Evolutionary conservation across 1,284 basidiomycete genomes (phyloP).

Genomic region (Anthracocystis setariae): DNA sequence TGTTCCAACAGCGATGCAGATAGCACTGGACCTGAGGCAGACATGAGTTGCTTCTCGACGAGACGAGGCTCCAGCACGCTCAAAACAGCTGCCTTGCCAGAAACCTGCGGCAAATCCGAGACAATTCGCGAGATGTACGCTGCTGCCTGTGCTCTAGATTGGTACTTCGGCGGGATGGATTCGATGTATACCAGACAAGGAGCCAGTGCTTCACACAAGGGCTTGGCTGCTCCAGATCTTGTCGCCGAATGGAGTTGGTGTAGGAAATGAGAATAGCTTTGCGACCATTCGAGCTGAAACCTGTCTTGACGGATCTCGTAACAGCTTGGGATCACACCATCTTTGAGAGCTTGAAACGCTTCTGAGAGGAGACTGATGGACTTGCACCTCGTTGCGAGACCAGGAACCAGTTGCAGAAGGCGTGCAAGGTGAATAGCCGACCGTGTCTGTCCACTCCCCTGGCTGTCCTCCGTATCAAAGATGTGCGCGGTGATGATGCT

Average conservation of each 20-base stretch:
- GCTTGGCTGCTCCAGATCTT: neutral
- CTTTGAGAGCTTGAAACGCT: slow-evolving; percentile 4
- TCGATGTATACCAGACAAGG: slow-evolving; percentile 21
- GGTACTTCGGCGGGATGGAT: slow-evolving; percentile 11
- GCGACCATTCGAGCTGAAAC: slow-evolving; percentile 14
- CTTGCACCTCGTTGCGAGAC: slow-evolving; percentile 27
- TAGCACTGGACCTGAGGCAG: neutral
- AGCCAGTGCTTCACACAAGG: neutral
- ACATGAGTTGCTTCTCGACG: slow-evolving; percentile 14
- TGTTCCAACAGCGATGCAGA: neutral
- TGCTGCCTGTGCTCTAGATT: slow-evolving; percentile 12
- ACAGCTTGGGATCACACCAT: slow-evolving; percentile 7
- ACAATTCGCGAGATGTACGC: slow-evolving; percentile 7
- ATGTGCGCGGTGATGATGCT: slow-evolving; percentile 3
- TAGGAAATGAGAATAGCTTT: neutral
- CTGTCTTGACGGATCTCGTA: slow-evolving; percentile 2
- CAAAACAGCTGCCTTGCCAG: neutral
- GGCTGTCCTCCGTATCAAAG: neutral
- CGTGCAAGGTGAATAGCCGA: slow-evolving; percentile 19
- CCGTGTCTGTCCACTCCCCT: no score
- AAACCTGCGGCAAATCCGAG: neutral
- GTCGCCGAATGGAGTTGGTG: neutral
- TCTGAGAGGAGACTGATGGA: slow-evolving; percentile 22
- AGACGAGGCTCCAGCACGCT: slow-evolving; percentile 15
- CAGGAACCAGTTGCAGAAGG: slow-evolving; percentile 9